Evolutionary conservation across 495 filamentous ascomycete genomes (phyloP).

Genomic region (Aspergillus olivimuriae): DNA sequence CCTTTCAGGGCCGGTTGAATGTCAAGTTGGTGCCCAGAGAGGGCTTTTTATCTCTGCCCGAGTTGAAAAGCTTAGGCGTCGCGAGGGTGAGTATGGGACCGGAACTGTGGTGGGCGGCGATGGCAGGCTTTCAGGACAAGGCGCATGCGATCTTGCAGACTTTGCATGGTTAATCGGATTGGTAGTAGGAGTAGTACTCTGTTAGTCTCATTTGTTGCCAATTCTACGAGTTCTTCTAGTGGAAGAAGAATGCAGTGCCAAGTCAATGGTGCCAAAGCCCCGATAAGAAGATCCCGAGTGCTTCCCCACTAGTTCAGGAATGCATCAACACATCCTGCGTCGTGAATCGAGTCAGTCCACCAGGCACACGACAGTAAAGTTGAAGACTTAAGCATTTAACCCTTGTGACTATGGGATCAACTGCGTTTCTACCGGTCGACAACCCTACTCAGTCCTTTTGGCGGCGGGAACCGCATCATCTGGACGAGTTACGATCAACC

Average conservation of each 20-base stretch:
- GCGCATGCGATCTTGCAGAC: slow-evolving; percentile 15
- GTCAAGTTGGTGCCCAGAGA: slow-evolving; percentile 30
- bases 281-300: too few species aligned
- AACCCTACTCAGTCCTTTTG: slow-evolving; percentile 63
- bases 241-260: too few species aligned
- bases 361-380: neutral
- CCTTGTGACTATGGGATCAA: neutral
- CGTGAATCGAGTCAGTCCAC: neutral
- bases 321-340: too few species aligned
- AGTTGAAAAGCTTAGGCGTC: slow-evolving; percentile 36
- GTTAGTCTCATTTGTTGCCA: too few species aligned
- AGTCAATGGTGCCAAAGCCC: too few species aligned
- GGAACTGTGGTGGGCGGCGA: slow-evolving; percentile 20
- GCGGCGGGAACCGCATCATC: slow-evolving; percentile 48
- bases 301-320: too few species aligned
- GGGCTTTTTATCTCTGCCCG: slow-evolving; percentile 22
- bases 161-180: too few species aligned
- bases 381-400: neutral
- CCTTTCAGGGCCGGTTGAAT: slow-evolving; percentile 27
- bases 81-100: slow-evolving; percentile 41
- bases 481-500: slow-evolving; percentile 49
- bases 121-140: slow-evolving; percentile 23
- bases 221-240: too few species aligned
- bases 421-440: slow-evolving; percentile 9
- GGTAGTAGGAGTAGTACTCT: too few species aligned